Conservation (phyloP, 225 moss, liverwort and hornwort species). For the Pseudoscleropodium purum region DNA sequence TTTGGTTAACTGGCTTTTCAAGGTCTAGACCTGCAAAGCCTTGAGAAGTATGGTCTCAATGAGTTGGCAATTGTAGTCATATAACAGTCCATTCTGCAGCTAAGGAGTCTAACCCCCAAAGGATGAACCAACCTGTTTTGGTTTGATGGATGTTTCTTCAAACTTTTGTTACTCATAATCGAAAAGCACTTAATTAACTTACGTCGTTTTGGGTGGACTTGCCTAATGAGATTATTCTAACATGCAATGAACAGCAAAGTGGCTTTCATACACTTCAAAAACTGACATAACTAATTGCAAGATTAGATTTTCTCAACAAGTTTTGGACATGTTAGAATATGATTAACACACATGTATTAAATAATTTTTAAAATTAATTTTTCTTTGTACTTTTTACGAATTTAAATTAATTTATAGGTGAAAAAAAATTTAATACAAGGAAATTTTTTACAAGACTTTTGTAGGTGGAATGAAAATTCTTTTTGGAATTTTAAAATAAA, state of each 20-base stretch:
- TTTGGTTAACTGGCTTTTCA: not conserved
- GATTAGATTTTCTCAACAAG: not conserved
- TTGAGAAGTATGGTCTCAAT: not conserved
- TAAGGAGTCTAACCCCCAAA: not conserved
- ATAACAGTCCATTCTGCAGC: not conserved
- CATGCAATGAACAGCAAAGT: not conserved
- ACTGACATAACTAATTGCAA: not conserved
- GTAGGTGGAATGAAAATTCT: not conserved
- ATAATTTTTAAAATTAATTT: too few relatives aligned
- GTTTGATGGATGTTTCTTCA: not conserved
- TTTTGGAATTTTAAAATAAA: fast-evolving
- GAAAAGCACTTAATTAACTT: not conserved
- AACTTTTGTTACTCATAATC: not conserved
- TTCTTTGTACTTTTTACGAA: too few relatives aligned
- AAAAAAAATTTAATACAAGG: too few relatives aligned
- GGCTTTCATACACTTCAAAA: not conserved
- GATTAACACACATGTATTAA: not conserved
- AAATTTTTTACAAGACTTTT: not conserved
- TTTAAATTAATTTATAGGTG: not conserved
- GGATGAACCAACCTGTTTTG: not conserved
- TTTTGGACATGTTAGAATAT: too few relatives aligned
- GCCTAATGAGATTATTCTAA: not conserved
- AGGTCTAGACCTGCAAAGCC: not conserved
- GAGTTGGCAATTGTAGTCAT: not conserved
- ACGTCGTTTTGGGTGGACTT: too few relatives aligned